Evolutionary conservation across 192 early-diverging fungal genomes (phyloP), one percentile per base, ranked within the genome.

Genomic region (Mortierella alpina): DNA sequence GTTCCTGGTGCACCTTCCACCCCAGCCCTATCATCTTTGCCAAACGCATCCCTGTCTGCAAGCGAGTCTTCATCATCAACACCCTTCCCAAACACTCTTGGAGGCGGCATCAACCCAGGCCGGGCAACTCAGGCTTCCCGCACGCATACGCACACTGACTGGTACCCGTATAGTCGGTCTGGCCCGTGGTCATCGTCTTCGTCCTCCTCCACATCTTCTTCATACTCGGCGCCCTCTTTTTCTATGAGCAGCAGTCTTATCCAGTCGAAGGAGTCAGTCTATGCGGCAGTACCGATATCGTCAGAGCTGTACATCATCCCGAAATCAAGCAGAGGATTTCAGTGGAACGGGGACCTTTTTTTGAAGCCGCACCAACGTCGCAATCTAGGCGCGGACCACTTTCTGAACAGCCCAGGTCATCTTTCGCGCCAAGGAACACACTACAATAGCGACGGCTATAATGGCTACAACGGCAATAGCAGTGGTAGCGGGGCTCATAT

Each of bases 271-370:
- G 77, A 66, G n/a, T 80, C 70, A 5, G 77, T 80, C 17, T 80
- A 80, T 46, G 70, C 77, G 7, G 77, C 77, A 1, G 70, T 80
- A 0, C 70, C 77, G 5, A 58, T 72, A 14, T 80, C 77, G 4
- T 71, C 70, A 3, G 77, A 80, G 42, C 58, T 80, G 0, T 72
- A 80, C 31, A 80, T 80, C 48, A 80, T 80, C 45, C 77, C 77
- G 15, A 80, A 80, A 55, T 72, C 77, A 0, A 80, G 77, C 39
- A 64, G 77, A 3, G 77, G 69, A 4, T 80, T 80, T 42, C 70
- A 80, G 7, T 80, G 77, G 77, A 80, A 80, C 23, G 77, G 77
- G 40, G 77, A 80, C 47, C 51, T 80, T 9, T 80, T 80, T 46
- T 58, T 80, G 54, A 80, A 80, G 58, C 77, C 77, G 14, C 60